phyloP scores from a whole-genome alignment of 768 basidiomycete species.

The Podaxis sp. region DNA sequence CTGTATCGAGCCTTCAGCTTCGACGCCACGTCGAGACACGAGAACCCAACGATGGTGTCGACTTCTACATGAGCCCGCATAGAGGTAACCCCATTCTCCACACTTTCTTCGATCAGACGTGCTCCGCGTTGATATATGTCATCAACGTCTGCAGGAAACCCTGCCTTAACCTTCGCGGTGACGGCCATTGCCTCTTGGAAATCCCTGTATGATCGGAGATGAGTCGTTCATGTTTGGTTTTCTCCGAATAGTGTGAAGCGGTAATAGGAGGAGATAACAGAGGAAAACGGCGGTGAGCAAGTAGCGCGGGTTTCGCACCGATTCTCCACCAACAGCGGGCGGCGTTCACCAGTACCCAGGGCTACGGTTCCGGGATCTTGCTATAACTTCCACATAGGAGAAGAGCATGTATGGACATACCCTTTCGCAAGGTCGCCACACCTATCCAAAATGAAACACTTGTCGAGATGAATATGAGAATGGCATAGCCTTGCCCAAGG shows the following conservation, averaged over 20 bases:
- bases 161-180: conserved; percentile 50
- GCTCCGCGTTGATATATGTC: conserved; percentile 54
- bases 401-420: conserved; percentile 31
- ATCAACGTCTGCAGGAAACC: conserved; percentile 39
- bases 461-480: conserved; percentile 67
- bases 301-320: background rate
- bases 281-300: background rate
- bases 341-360: background rate
- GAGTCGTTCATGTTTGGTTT: background rate
- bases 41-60: conserved; percentile 50
- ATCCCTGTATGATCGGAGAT: conserved; percentile 34
- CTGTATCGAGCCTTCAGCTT: conserved; percentile 45
- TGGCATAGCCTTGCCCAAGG: conserved; percentile 44
- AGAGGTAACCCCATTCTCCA: conserved; percentile 60
- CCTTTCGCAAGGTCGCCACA: conserved; percentile 52
- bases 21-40: conserved; percentile 55
- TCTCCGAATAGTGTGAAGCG: background rate
- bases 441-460: conserved; percentile 63
- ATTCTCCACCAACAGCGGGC: background rate
- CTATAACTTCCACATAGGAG: background rate
- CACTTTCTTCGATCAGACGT: conserved; percentile 54
- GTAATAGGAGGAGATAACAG: background rate
- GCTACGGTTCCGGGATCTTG: background rate
- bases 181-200: conserved; percentile 56
- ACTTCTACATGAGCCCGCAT: conserved; percentile 73